Percentiles rank a stretch among this genome's conserved stretches.
phyloP scores from a whole-genome alignment of 768 basidiomycete species.

The Termitomyces sp. region DNA sequence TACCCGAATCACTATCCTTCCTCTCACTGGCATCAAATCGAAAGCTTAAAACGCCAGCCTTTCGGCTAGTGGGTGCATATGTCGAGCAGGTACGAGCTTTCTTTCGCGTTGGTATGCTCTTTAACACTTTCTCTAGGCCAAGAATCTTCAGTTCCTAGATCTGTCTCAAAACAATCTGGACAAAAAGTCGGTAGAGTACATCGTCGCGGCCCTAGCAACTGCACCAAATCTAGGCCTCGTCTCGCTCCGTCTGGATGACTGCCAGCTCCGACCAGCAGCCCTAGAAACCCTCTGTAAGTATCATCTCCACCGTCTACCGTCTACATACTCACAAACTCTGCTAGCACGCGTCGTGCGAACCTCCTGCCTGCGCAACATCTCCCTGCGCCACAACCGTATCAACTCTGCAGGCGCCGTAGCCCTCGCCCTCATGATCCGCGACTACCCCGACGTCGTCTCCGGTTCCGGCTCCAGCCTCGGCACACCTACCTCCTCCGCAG shows the following conservation, averaged over 20 bases:
- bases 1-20: conserved; percentile 75
- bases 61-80: conserved; percentile 78
- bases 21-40: conserved; percentile 86
- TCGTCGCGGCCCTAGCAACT: conserved; percentile 62
- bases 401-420: conserved; percentile 83
- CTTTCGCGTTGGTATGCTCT: neutral
- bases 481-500: conserved; percentile 21
- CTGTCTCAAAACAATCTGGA: conserved; percentile 84
- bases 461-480: conserved; percentile 22
- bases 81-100: conserved; percentile 53
- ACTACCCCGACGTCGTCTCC: conserved; percentile 82
- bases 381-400: conserved; percentile 86
- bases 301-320: too few relatives aligned
- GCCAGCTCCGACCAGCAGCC: conserved; percentile 64
- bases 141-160: conserved; percentile 81
- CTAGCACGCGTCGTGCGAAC: conserved; percentile 80
- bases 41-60: conserved; percentile 72
- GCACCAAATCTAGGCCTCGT: conserved; percentile 58
- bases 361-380: conserved; percentile 84
- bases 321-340: conserved; percentile 1
- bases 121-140: conserved; percentile 45
- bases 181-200: conserved; percentile 78
- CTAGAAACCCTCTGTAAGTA: conserved; percentile 78
- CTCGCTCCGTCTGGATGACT: conserved; percentile 87
- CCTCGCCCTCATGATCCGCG: conserved; percentile 92